phyloP scores from a whole-genome alignment of 805 yeast genomes.

The Kuraishia capsulata region DNA sequence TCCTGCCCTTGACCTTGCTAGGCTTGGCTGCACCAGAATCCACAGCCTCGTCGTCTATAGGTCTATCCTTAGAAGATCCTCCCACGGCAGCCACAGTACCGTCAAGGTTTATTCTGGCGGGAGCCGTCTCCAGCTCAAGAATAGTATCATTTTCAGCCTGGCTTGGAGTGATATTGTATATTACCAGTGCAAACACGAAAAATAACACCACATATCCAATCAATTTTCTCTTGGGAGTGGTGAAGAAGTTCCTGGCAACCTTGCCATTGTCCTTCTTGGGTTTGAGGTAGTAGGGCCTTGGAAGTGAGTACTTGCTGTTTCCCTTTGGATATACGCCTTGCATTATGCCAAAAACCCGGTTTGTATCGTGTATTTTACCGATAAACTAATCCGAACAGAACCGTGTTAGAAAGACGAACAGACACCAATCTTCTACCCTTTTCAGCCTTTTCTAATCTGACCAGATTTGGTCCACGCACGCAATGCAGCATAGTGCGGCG shows the following conservation, averaged over 20 bases:
- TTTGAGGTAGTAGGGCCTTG: constrained; percentile 31
- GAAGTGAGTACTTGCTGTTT: constrained; percentile 25
- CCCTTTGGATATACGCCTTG: constrained; percentile 18
- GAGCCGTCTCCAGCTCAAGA: constrained; percentile 9
- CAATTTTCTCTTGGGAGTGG: constrained; percentile 40
- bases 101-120: constrained; percentile 1
- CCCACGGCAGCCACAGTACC: background rate
- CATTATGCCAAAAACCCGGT: constrained; percentile 9
- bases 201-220: constrained; percentile 27
- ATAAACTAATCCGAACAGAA: background rate
- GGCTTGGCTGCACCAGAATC: background rate
- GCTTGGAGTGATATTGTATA: constrained; percentile 18
- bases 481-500: too few relatives aligned
- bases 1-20: constrained; percentile 1
- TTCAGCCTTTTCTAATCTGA: too few relatives aligned
- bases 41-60: constrained; percentile 10
- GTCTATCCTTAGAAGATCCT: constrained; percentile 7
- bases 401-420: too few relatives aligned
- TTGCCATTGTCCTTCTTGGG: constrained; percentile 14
- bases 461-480: too few relatives aligned
- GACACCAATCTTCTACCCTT: too few relatives aligned
- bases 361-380: background rate
- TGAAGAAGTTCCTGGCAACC: constrained; percentile 19
- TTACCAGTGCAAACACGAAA: constrained; percentile 19
- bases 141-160: constrained; percentile 12